Evolutionary conservation across 257 asterid species (phyloP).

Genomic region (Solanum stenotomum): DNA sequence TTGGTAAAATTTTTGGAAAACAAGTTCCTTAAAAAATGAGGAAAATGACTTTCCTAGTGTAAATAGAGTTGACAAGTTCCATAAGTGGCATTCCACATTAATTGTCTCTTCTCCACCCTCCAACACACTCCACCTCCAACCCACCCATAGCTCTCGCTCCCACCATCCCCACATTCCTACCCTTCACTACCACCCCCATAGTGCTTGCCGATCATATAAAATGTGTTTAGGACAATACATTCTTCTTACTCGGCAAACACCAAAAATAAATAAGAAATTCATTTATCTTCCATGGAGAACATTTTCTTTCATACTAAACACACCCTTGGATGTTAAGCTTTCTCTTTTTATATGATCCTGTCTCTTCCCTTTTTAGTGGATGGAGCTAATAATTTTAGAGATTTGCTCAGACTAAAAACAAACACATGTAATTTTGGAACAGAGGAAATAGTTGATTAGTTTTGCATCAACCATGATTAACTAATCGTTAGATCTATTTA

Average conservation of each 20-base stretch:
- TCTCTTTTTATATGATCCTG: not conserved
- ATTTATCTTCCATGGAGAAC: not conserved
- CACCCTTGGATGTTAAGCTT: not conserved
- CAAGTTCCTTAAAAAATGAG: not conserved
- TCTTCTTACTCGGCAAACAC: not conserved
- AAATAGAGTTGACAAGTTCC: not conserved
- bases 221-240: not conserved
- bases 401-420: not conserved
- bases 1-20: not conserved
- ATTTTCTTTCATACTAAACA: not conserved
- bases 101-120: not conserved
- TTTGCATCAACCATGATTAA: not conserved
- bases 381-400: not conserved
- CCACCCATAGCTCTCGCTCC: not conserved
- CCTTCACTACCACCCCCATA: not conserved
- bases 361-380: not conserved
- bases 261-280: not conserved
- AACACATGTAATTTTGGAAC: not conserved
- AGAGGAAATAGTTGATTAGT: not conserved
- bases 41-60: not conserved
- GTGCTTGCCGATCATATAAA: not conserved
- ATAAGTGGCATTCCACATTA: not conserved
- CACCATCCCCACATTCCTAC: not conserved
- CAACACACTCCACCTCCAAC: not conserved
- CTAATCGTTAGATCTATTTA: not conserved